Evolutionary conservation across 768 basidiomycete species (phyloP), one percentile per base, ranked within the genome.

Genomic region (Boletus rubropictus): DNA sequence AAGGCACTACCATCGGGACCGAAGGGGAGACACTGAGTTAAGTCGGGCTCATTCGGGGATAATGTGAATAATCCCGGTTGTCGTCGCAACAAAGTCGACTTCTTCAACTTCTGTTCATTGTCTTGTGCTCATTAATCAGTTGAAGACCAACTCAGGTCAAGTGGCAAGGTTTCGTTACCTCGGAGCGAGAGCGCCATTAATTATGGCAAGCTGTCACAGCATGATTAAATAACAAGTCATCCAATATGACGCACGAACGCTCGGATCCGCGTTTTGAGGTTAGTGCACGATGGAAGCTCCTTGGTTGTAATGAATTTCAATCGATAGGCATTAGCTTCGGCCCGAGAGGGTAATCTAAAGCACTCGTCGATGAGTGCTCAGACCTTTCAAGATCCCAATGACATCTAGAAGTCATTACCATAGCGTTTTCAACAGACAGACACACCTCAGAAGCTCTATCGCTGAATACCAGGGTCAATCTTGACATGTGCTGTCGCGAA

Each of bases 201-300:
- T 36, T 27, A 43, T 49, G 37, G 49, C 29, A 33, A 34, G 44
- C n/a, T 34, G 50, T 52, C 46, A 47, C n/a, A 17, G 25, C 7
- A 27, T 40, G 34, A 32, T 50, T 35, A 45, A 39, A 36, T 44
- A 41, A 40, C 43, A 42, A 5, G 10, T 11, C 11, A 5, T 35
- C 42, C 47, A 42, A 48, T 35, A 47, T 57, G 42, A 49, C 55
- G 48, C 59, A 82, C 79, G 45, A 80, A 78, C 59, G 62, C 64
- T 34, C 78, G 65, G 51, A 83, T 78, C 79, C 79, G 81, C 17
- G 71, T 69, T 57, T 77, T 73, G 17, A 83, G 67, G 42, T 81
- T 71, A 21, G 74, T 77, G 51, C 77, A 67, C 11, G 76, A 64
- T 46, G 76, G 71, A 52, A 80, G 78, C 50, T 75, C 71, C 42